These are phyloP conservation scores for Boletus rubescentipes DNA, from an alignment of 768 basidiomycete genomes.

Conservation along the genomic window DNA sequence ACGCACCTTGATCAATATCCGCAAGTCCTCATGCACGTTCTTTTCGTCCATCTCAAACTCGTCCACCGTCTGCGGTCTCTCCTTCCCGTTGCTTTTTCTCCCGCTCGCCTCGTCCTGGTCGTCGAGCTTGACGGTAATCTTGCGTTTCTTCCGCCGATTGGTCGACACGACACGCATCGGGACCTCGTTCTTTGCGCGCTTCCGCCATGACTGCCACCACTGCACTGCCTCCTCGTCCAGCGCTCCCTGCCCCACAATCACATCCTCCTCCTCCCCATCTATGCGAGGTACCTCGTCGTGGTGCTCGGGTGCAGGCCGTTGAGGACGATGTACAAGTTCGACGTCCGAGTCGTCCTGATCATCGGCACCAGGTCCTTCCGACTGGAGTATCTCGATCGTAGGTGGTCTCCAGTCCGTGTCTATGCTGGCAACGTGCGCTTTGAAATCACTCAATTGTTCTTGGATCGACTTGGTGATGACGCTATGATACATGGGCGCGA, in stretches of 20 bases:
- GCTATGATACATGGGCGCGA: slow-evolving; percentile 61
- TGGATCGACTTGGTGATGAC: slow-evolving; percentile 81
- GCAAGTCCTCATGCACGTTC: slow-evolving; percentile 76
- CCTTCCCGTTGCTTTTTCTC: slow-evolving; percentile 31
- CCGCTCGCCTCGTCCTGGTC: slow-evolving; percentile 23
- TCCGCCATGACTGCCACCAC: slow-evolving; percentile 79
- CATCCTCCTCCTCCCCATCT: slow-evolving; percentile 23
- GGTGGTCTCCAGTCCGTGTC: slow-evolving; percentile 42
- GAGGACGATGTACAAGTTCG: slow-evolving; percentile 19
- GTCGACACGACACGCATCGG: slow-evolving; percentile 26
- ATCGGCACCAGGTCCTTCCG: slow-evolving; percentile 24
- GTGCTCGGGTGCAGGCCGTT: slow-evolving; percentile 2
- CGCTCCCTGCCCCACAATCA: slow-evolving; percentile 35
- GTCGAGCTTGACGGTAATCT: slow-evolving; percentile 33
- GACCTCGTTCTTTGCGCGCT: slow-evolving; percentile 39
- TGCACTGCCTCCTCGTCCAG: slow-evolving; percentile 48
- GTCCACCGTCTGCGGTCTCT: slow-evolving; percentile 53
- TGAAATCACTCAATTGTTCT: slow-evolving; percentile 82
- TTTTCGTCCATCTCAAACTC: slow-evolving; percentile 67
- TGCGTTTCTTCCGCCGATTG: slow-evolving; percentile 44
- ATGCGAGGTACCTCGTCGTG: slow-evolving; percentile 27
- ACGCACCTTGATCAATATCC: slow-evolving; percentile 88
- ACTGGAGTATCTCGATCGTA: slow-evolving; percentile 21
- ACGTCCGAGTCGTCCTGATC: slow-evolving; percentile 32
- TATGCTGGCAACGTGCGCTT: slow-evolving; percentile 59